Conservation (phyloP, 2,329 filamentous ascomycete species). For the Venturia nashicola region DNA sequence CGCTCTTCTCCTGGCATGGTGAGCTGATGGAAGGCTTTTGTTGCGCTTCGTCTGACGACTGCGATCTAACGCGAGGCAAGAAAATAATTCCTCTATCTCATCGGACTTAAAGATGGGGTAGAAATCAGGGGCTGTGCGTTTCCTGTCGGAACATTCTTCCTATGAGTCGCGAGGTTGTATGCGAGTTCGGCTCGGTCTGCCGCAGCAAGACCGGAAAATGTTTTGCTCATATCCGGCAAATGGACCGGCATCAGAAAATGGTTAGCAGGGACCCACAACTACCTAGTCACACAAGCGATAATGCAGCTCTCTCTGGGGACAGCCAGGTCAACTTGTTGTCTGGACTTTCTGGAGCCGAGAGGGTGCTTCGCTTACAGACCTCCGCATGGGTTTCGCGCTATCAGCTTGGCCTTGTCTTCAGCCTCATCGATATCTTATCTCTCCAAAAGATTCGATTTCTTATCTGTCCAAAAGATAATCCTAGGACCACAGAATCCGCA, state of each 20-base stretch:
- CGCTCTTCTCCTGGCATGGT: neutral
- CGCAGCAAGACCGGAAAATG: neutral
- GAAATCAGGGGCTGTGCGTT: neutral
- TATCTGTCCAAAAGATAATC: neutral
- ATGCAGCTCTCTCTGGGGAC: neutral
- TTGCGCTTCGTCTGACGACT: too few relatives aligned
- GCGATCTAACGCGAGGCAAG: too few relatives aligned
- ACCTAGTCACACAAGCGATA: neutral
- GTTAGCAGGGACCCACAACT: neutral
- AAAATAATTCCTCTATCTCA: too few relatives aligned
- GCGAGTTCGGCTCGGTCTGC: neutral
- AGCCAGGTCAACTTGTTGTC: neutral
- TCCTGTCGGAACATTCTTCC: neutral
- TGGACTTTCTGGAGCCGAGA: neutral
- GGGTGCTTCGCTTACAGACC: neutral
- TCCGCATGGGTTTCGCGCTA: neutral
- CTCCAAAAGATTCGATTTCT: neutral
- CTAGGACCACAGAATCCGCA: neutral
- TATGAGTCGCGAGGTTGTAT: neutral
- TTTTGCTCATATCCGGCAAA: neutral
- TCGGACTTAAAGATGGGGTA: too few relatives aligned
- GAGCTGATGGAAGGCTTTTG: neutral
- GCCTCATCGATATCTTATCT: neutral
- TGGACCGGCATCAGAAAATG: neutral
- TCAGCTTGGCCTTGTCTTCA: neutral